Base-by-base conservation (phyloP, 345 rosid species). In the Eucalyptus cloeziana region DNA sequence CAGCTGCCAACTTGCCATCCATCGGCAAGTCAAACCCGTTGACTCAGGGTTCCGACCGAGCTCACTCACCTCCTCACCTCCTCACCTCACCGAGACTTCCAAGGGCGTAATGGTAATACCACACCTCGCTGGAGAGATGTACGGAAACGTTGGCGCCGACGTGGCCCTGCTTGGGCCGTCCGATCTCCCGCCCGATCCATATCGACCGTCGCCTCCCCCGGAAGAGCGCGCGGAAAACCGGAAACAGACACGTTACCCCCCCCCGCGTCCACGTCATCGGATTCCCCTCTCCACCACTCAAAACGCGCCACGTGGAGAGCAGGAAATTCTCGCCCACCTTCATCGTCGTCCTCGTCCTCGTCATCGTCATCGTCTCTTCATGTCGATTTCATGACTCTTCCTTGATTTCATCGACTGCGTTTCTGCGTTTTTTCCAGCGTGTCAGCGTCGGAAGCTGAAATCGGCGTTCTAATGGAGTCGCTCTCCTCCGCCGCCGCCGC, bases 221-320 rank as follows among this genome's bases (percentile, higher is more conserved):
- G 21, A 69, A 85, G 86, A 69, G 89, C 88, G 91, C 89, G 94
- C 92, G 96, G 92, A 88, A n/a, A 88, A 58, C 92, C 45, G 52
- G 45, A 86, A 90, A 33, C 88, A 2, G 58, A 86, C 95, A 83
- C 88, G 88, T 1, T 87, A 94, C 79, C 44, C 33, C 37, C 10
- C 56, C 58, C 58, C 50, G 24, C 67, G 45, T 71, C 87, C 91
- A 87, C 89, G 69, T 86, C 47, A 50, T 27, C 19, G 49, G 7
- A 0, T 13, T 10, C 4, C 40, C 16, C 15, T 7, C n/a, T 15
- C 22, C 7, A 11, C 86, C 90, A 79, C 80, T n/a, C 21, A 44
- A 51, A 51, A 3, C 12, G 27, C 17, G 33, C 76, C 90, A 86
- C 90, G 90, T 86, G 88, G 45, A 3, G 3, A 67, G 6, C 5